Conservation (phyloP, 2,329 filamentous ascomycete species). For the Pseudocercospora macadamiae region DNA sequence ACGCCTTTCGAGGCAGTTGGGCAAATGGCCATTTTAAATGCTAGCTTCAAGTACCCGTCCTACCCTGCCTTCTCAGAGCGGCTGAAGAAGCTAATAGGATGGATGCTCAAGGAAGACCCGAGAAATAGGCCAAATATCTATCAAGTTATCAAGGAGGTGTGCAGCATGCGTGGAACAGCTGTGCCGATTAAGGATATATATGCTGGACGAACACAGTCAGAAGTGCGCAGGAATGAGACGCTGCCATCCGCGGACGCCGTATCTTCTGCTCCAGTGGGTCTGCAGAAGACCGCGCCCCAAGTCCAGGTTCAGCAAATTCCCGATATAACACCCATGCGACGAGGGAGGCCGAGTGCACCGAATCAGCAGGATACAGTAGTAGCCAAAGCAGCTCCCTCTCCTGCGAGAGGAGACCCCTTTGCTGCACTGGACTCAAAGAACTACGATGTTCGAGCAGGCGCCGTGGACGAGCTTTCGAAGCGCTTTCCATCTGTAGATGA, state of each 20-base stretch:
- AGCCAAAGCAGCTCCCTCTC: slow-evolving; percentile 61
- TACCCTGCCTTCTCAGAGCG: slow-evolving; percentile 89
- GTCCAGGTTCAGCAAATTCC: slow-evolving; percentile 75
- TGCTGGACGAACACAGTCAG: slow-evolving; percentile 61
- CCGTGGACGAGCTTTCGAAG: slow-evolving; percentile 77
- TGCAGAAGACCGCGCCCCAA: slow-evolving; percentile 76
- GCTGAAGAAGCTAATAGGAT: slow-evolving; percentile 86
- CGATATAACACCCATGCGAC: slow-evolving; percentile 90
- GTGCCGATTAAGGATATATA: slow-evolving; percentile 81
- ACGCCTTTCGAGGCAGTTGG: slow-evolving; percentile 98
- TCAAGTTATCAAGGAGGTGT: slow-evolving; percentile 84
- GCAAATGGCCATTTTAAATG: slow-evolving; percentile 95
- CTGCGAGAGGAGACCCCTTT: slow-evolving; percentile 82
- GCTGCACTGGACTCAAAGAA: slow-evolving; percentile 78
- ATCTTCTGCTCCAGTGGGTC: slow-evolving; percentile 60
- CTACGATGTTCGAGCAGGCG: slow-evolving; percentile 49
- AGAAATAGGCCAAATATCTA: slow-evolving; percentile 87
- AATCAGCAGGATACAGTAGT: slow-evolving; percentile 45
- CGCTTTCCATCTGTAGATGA: slow-evolving; percentile 91
- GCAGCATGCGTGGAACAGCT: slow-evolving; percentile 81
- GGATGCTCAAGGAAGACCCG: slow-evolving; percentile 86
- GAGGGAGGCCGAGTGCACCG: slow-evolving; percentile 66
- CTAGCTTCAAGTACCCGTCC: slow-evolving; percentile 86
- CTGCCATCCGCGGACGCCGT: slow-evolving; percentile 58
- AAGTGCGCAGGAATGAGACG: slow-evolving; percentile 63